Base-by-base conservation (phyloP, 345 rosid species). In the Pugionium dolabratum region DNA sequence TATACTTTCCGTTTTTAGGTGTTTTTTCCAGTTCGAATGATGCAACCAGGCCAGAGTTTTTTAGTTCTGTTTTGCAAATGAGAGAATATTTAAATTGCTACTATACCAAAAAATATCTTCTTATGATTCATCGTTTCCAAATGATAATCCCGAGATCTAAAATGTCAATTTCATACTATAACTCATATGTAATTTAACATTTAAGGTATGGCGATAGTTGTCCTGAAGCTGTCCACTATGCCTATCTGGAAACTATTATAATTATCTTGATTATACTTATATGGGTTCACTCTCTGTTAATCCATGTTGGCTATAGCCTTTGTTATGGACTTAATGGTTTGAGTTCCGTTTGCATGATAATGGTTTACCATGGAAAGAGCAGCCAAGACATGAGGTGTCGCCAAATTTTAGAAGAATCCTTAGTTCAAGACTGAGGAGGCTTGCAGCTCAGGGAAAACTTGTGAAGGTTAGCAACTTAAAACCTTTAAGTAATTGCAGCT, bases 361-460 rank as follows among this genome's bases (percentile, higher is more conserved):
- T 67, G 45, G 62, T 53, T 54, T 67, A 41, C 33, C 42, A 44
- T 67, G 73, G 64, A 35, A 64, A 76, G 76, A 75, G 83, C 98
- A 92, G 95, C 79, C 77, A 78, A 84, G 83, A 63, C 83, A 83
- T 64, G 85, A 72, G 67, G 83, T 85, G 73, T 86, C 95, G 30
- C 81, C 63, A 68, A 87, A 83, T 66, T 87, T 87, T 74, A 87
- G 82, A 80, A 89, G 85, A 81, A 71, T 61, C 66, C 84, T 92
- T 57, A 75, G 81, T 67, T 71, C 96, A 67, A 86, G 83, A 81
- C 74, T 89, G 82, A 85, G 90, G 79, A 84, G 93, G 76, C 82
- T 92, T 72, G 91, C 85, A 71, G 66, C 59, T n/a, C 85, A 80
- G 79, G 89, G 81, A 8, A 92, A 87, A 80, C 88, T 92, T 53